Percentiles rank a stretch among this genome's conserved stretches.
phyloP scores from a whole-genome alignment of 2,329 filamentous ascomycete species.

The Penicillium sp. region DNA sequence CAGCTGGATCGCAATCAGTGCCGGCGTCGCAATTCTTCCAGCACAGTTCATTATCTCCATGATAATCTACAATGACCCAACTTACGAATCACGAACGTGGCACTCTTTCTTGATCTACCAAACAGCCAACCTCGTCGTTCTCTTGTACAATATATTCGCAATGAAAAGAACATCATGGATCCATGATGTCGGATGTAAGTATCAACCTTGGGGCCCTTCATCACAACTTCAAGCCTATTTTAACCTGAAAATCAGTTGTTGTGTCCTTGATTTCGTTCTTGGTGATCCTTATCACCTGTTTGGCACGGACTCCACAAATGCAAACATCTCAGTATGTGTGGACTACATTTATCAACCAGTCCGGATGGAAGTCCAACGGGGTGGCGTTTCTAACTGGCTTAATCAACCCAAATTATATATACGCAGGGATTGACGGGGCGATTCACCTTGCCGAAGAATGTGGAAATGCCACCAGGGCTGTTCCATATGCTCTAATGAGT shows the following conservation, averaged over 20 bases:
- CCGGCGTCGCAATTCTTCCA: constrained; percentile 23
- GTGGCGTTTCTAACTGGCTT: constrained; percentile 56
- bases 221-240: too few relatives aligned
- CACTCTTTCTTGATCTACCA: constrained; percentile 28
- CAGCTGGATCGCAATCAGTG: constrained; percentile 25
- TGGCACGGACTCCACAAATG: constrained; percentile 46
- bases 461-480: constrained; percentile 47
- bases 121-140: constrained; percentile 17
- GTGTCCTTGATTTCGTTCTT: constrained; percentile 39
- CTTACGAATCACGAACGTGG: constrained; percentile 20
- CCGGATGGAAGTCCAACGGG: constrained; percentile 49
- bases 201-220: neutral
- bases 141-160: constrained; percentile 23
- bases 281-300: constrained; percentile 52
- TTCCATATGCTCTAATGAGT: constrained; percentile 53
- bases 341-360: constrained; percentile 54
- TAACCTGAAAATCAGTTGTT: neutral
- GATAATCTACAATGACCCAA: constrained; percentile 16
- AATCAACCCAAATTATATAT: constrained; percentile 54
- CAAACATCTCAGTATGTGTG: constrained; percentile 54
- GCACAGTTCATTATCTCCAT: constrained; percentile 21
- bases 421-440: constrained; percentile 53
- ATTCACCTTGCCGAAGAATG: constrained; percentile 56
- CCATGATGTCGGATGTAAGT: constrained; percentile 22
- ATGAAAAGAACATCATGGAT: constrained; percentile 13